Conservation (phyloP, 768 basidiomycete genomes). For the Boletus edulis region DNA sequence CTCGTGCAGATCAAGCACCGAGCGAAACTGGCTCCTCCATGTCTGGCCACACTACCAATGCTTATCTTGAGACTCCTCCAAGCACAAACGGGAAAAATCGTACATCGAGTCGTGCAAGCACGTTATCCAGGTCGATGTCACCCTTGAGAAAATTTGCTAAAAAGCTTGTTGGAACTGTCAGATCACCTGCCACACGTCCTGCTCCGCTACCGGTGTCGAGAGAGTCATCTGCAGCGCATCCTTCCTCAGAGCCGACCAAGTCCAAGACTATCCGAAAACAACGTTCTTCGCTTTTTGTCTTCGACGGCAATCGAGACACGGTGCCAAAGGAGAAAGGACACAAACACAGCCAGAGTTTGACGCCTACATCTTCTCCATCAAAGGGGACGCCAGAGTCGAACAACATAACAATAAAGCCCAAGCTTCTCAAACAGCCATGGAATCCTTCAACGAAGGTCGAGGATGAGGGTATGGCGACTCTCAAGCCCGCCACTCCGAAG, state of each 20-base stretch:
- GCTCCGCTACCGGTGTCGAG: conserved; percentile 47
- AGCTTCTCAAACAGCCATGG: conserved; percentile 56
- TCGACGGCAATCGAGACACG: conserved; percentile 42
- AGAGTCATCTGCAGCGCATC: conserved; percentile 36
- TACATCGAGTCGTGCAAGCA: conserved; percentile 36
- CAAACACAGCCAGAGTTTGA: conserved; percentile 69
- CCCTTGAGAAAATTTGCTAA: conserved; percentile 78
- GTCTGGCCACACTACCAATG: conserved; percentile 56
- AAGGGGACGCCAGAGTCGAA: conserved; percentile 36
- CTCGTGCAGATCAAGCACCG: conserved; percentile 46
- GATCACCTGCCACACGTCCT: conserved; percentile 38
- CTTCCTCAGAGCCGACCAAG: conserved; percentile 54
- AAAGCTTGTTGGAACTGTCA: conserved; percentile 53
- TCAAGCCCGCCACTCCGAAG: conserved; percentile 50
- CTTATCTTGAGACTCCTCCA: conserved; percentile 65
- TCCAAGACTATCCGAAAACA: conserved; percentile 45
- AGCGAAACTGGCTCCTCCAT: conserved; percentile 73
- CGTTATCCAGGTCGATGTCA: conserved; percentile 74
- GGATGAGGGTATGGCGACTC: conserved; percentile 43
- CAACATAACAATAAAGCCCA: conserved; percentile 41
- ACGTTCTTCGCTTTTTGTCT: conserved; percentile 59
- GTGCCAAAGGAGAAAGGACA: conserved; percentile 61
- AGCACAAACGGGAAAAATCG: conserved; percentile 44
- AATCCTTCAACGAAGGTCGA: conserved; percentile 81
- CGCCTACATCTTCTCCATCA: conserved; percentile 64